Evolutionary conservation across 345 rosid genomes (phyloP).

Genomic region (Populus ilicifolia): DNA sequence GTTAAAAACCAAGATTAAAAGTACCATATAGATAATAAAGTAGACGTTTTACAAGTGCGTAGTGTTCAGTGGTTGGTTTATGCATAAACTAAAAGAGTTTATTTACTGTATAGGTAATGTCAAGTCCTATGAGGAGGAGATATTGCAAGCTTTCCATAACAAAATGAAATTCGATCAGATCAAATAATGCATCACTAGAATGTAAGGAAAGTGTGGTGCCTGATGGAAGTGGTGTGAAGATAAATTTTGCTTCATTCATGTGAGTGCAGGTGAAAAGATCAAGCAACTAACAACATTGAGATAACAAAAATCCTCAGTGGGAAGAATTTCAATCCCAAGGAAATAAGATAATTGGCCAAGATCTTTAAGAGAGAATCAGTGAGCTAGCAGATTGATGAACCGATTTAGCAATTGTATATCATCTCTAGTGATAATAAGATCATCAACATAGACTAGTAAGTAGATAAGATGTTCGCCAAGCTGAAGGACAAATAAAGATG

Average conservation of each 20-base stretch:
- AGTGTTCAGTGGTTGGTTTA: neutral
- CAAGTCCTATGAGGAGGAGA: neutral
- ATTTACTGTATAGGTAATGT: neutral
- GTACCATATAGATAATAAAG: neutral
- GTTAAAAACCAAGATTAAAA: neutral
- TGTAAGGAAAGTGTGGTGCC: accelerated
- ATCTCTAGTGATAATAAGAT: too few relatives aligned
- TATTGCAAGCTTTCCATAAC: neutral
- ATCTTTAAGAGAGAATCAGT: neutral
- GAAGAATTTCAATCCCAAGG: neutral
- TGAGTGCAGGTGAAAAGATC: neutral
- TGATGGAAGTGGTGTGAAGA: accelerated
- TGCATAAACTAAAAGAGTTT: neutral
- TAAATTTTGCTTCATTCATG: neutral
- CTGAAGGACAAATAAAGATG: neutral
- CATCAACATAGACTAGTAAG: neutral
- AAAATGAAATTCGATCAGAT: too few relatives aligned
- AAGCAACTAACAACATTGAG: accelerated
- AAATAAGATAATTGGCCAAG: neutral
- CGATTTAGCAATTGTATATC: accelerated
- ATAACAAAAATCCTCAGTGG: accelerated
- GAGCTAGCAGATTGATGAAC: too few relatives aligned
- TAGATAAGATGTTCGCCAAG: neutral
- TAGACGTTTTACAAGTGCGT: neutral
- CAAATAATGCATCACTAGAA: accelerated